These are phyloP conservation scores for Syzygium aromaticum DNA, from an alignment of 345 rosid genomes.

Conservation along the genomic window DNA sequence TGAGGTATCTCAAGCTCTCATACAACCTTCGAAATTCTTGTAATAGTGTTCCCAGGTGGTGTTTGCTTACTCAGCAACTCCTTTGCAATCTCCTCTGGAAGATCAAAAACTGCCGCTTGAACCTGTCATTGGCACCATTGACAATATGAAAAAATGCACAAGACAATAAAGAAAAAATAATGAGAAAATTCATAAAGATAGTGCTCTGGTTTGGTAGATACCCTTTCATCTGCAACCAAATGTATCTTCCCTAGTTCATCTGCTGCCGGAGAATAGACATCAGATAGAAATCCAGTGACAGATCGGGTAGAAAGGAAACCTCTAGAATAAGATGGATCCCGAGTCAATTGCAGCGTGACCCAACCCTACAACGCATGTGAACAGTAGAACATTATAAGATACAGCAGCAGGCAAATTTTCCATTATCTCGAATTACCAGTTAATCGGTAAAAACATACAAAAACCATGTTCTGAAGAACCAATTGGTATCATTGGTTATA, in stretches of 20 bases:
- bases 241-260: conserved; percentile 88
- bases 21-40: conserved; percentile 70
- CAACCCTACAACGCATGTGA: conserved; percentile 54
- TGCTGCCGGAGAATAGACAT: conserved; percentile 75
- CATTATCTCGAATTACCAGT: background rate
- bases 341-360: conserved; percentile 73
- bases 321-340: conserved; percentile 61
- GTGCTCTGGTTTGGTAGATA: conserved; percentile 12
- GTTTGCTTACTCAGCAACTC: conserved; percentile 56
- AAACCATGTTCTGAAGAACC: background rate
- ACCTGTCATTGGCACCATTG: conserved; percentile 38
- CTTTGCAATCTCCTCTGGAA: conserved; percentile 89
- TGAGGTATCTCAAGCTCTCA: background rate
- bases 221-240: conserved; percentile 85
- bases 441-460: background rate
- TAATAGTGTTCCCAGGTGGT: conserved; percentile 74
- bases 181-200: background rate
- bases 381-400: background rate
- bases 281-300: conserved; percentile 87
- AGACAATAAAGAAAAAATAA: background rate
- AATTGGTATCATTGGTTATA: background rate
- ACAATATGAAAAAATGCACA: background rate
- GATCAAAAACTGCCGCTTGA: conserved; percentile 96
- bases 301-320: conserved; percentile 80
- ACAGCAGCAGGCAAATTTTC: background rate